A percentile compares a stretch with the other conserved stretches of the same genome.
phyloP scores from a whole-genome alignment of 2,329 filamentous ascomycete species.

The Clonostachys solani region DNA sequence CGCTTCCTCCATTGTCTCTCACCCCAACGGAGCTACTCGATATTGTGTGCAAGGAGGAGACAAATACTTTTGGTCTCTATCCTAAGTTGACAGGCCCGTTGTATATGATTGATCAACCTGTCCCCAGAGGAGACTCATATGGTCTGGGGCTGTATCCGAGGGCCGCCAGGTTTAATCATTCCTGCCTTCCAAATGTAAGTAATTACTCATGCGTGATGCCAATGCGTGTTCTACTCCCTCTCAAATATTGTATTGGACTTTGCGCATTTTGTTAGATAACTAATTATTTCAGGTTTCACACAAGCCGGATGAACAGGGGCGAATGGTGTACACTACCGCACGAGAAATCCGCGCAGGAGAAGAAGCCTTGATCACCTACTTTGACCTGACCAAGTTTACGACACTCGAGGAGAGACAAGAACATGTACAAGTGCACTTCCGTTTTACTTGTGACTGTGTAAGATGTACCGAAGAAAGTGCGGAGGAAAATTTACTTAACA shows the following conservation, averaged over 20 bases:
- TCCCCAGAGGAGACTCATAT: slow-evolving; percentile 13
- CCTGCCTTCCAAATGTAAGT: slow-evolving; percentile 19
- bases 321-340: slow-evolving; percentile 18
- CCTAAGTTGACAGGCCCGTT: slow-evolving; percentile 12
- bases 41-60: slow-evolving; percentile 19
- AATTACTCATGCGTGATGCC: background rate
- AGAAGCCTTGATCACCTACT: slow-evolving; percentile 19
- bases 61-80: slow-evolving; percentile 20
- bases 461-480: slow-evolving; percentile 15
- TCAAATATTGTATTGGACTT: background rate
- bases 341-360: slow-evolving; percentile 13
- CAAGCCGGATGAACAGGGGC: slow-evolving; percentile 10
- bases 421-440: slow-evolving; percentile 11
- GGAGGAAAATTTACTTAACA: slow-evolving; percentile 9
- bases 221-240: background rate
- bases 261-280: background rate
- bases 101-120: slow-evolving; percentile 3
- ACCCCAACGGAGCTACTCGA: slow-evolving; percentile 11
- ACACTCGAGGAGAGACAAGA: slow-evolving; percentile 10
- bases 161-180: slow-evolving; percentile 20
- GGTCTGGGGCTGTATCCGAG: slow-evolving; percentile 16
- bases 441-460: slow-evolving; percentile 14
- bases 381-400: slow-evolving; percentile 11
- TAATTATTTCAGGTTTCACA: slow-evolving; percentile 11
- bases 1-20: slow-evolving; percentile 7